A percentile compares a stretch with the other conserved stretches of the same genome.
Conservation (phyloP, 352 stramenopile species). For the Phytopythium ostracodes region DNA sequence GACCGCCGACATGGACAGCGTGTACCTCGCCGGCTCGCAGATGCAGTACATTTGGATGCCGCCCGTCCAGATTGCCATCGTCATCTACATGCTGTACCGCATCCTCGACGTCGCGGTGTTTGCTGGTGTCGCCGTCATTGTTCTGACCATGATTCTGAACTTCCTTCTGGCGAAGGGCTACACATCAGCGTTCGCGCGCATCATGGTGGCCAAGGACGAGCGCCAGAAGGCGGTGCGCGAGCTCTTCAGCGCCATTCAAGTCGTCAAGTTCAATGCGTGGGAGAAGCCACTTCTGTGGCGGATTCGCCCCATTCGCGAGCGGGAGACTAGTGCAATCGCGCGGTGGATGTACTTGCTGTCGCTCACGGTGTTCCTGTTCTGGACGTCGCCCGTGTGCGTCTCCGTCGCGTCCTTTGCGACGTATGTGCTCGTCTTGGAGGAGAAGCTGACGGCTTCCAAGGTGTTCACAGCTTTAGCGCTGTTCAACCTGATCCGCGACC, state of each 20-base stretch:
- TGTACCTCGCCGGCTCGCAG: slow-evolving; percentile 24
- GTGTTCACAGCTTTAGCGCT: slow-evolving; percentile 21
- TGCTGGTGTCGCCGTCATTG: slow-evolving; percentile 27
- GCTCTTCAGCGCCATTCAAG: slow-evolving; percentile 54
- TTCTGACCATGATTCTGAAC: slow-evolving; percentile 18
- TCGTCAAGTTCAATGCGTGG: slow-evolving; percentile 92
- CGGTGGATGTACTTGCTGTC: slow-evolving; percentile 64
- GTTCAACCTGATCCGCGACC: slow-evolving; percentile 10
- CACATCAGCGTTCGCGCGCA: slow-evolving; percentile 9
- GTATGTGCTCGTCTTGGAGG: slow-evolving; percentile 25
- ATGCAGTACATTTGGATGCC: slow-evolving; percentile 34
- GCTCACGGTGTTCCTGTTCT: slow-evolving; percentile 53
- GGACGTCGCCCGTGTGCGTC: slow-evolving; percentile 21
- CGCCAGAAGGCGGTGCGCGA: slow-evolving; percentile 46
- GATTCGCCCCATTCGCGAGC: slow-evolving; percentile 48
- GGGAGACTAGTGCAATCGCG: slow-evolving; percentile 58
- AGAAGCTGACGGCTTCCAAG: slow-evolving; percentile 26
- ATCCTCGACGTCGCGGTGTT: slow-evolving; percentile 24
- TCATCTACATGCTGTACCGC: slow-evolving; percentile 33
- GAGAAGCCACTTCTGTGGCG: slow-evolving; percentile 71
- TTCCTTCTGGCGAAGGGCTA: slow-evolving; percentile 19
- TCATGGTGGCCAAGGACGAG: slow-evolving; percentile 30
- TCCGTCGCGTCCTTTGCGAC: slow-evolving; percentile 24
- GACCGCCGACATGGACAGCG: slow-evolving; percentile 76
- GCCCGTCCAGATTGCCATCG: slow-evolving; percentile 20